A percentile compares a stretch with the other conserved stretches of the same genome.
Conservation (phyloP, 306 rosid genomes). For the Ormosia emarginata region DNA sequence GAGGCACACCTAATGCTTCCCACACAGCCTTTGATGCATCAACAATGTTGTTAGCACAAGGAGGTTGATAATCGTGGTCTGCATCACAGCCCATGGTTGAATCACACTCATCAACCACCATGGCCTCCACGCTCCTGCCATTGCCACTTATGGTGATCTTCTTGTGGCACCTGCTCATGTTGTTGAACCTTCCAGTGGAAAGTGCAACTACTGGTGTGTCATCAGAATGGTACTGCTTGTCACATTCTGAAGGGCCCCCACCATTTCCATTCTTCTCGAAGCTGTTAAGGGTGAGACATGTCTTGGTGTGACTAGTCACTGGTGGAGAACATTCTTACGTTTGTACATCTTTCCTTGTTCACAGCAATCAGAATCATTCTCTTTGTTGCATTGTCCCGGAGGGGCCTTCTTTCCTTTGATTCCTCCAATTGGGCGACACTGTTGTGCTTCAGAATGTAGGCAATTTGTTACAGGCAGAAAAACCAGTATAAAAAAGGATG, state of each 20-base stretch:
- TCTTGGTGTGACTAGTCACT: slow-evolving; percentile 12
- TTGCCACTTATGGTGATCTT: slow-evolving; percentile 28
- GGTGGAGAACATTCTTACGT: slow-evolving; percentile 40
- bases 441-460: neutral
- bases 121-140: slow-evolving; percentile 32
- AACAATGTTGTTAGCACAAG: slow-evolving; percentile 32
- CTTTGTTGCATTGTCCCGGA: slow-evolving; percentile 26
- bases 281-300: slow-evolving; percentile 30
- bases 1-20: neutral
- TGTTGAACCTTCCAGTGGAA: slow-evolving; percentile 40
- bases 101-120: slow-evolving; percentile 47
- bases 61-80: slow-evolving; percentile 34
- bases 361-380: slow-evolving; percentile 27
- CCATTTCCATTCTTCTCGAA: slow-evolving; percentile 38
- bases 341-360: slow-evolving; percentile 14
- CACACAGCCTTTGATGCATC: slow-evolving; percentile 16
- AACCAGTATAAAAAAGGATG: neutral
- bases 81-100: slow-evolving; percentile 37
- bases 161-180: slow-evolving; percentile 24
- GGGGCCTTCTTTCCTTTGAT: slow-evolving; percentile 15
- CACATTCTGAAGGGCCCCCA: slow-evolving; percentile 30
- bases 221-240: slow-evolving; percentile 19
- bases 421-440: slow-evolving; percentile 9
- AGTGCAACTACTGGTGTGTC: slow-evolving; percentile 20
- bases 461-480: neutral